Conservation (phyloP, 164 flowering plant species). For the Tinospora cordifolia region DNA sequence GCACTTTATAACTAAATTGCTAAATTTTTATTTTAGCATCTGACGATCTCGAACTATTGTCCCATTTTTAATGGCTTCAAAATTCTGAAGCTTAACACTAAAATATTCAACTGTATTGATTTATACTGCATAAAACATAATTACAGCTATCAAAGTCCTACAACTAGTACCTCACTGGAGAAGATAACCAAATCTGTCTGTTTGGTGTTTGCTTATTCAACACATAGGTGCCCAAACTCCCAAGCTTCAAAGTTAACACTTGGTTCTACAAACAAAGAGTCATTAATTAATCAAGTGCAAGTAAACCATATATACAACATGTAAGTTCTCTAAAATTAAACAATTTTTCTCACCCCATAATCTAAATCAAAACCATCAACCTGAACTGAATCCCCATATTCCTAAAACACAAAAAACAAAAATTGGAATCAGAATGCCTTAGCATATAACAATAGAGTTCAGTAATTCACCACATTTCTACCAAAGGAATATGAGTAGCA, state of each 20-base stretch:
- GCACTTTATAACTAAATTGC: neutral
- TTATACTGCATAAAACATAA: neutral
- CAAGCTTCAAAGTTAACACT: conserved; percentile 81
- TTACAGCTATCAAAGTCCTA: neutral
- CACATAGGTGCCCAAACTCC: conserved; percentile 76
- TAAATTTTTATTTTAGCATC: neutral
- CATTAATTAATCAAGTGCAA: conserved; percentile 3
- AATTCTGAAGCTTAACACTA: neutral
- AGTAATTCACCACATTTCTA: no score
- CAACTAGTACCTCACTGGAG: conserved; percentile 74
- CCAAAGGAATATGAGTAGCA: no score
- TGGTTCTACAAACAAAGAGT: conserved; percentile 50
- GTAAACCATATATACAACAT: neutral
- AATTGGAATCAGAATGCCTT: neutral
- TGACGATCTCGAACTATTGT: no score
- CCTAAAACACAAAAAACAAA: conserved; percentile 36
- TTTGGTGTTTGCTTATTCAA: conserved; percentile 94
- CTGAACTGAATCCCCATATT: conserved; percentile 76
- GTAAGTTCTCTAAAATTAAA: neutral
- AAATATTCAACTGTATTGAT: neutral
- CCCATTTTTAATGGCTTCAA: no score
- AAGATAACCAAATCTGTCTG: conserved; percentile 91
- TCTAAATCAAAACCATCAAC: conserved; percentile 90
- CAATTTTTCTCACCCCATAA: conserved; percentile 60
- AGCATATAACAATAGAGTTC: no score